A percentile compares a stretch with the other conserved stretches of the same genome.
These are phyloP conservation scores for Beauveria brongniartii DNA, from an alignment of 2,329 filamentous ascomycete species.

Conservation along the genomic window DNA sequence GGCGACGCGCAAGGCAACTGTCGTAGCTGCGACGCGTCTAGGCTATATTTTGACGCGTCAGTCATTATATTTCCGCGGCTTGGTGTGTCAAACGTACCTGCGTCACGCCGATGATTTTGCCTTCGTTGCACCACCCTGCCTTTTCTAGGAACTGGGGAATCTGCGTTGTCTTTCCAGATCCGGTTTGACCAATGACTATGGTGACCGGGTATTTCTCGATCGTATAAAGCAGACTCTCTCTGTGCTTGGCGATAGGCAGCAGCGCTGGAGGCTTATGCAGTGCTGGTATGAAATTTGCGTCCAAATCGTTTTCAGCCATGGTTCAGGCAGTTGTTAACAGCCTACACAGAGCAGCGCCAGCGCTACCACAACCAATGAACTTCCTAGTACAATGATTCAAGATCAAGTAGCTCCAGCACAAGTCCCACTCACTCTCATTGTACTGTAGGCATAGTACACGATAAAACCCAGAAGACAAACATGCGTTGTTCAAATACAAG, in stretches of 20 bases:
- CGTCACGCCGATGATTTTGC: conserved; percentile 78
- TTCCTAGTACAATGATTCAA: background rate
- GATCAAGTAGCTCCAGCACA: background rate
- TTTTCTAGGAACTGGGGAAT: conserved; percentile 85
- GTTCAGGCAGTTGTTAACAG: background rate
- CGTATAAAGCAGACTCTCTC: conserved; percentile 71
- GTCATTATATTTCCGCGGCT: conserved; percentile 10
- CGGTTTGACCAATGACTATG: conserved; percentile 87
- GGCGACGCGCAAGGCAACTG: conserved; percentile 79
- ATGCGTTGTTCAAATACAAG: background rate
- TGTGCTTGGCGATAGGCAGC: conserved; percentile 80
- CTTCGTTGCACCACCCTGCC: conserved; percentile 80
- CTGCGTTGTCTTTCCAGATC: conserved; percentile 92
- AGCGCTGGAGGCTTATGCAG: conserved; percentile 78
- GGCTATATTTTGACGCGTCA: conserved; percentile 45
- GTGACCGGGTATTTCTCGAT: conserved; percentile 79
- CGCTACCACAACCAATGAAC: background rate
- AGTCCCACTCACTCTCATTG: too few species aligned
- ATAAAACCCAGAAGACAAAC: background rate
- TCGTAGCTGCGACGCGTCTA: conserved; percentile 81
- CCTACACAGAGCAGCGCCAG: background rate
- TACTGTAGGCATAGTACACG: too few species aligned
- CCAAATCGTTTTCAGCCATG: conserved; percentile 51
- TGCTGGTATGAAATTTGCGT: conserved; percentile 62
- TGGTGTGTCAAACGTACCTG: conserved; percentile 52